phyloP scores from a whole-genome alignment of 2,329 filamentous ascomycete species.

The Sporothrix euskadiensis region DNA sequence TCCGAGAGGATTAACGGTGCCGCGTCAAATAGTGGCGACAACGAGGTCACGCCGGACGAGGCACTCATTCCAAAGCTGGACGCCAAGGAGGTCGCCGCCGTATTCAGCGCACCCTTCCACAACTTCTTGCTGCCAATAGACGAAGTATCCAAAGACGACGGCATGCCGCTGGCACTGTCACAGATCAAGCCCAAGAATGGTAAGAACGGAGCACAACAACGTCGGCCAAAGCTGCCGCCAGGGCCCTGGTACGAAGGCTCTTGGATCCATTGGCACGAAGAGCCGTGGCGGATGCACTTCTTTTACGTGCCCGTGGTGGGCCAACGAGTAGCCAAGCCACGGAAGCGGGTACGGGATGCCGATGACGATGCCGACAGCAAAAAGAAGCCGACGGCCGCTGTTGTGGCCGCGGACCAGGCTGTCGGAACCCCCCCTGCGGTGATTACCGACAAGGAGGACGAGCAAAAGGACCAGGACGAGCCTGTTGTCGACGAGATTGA shows the following conservation, averaged over 20 bases:
- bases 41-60: constrained; percentile 58
- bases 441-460: constrained; percentile 32
- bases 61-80: constrained; percentile 78
- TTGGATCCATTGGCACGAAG: constrained; percentile 78
- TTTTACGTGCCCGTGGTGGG: constrained; percentile 82
- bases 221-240: constrained; percentile 41
- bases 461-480: constrained; percentile 29
- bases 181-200: constrained; percentile 2
- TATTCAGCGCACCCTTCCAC: constrained; percentile 86
- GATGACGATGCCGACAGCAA: neutral
- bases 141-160: constrained; percentile 46
- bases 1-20: neutral
- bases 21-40: constrained; percentile 27
- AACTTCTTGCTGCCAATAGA: constrained; percentile 71
- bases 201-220: constrained; percentile 13
- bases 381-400: neutral
- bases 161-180: constrained; percentile 23
- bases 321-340: constrained; percentile 66
- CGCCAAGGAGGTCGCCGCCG: constrained; percentile 86
- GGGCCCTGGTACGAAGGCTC: constrained; percentile 80
- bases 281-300: constrained; percentile 83
- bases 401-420: neutral
- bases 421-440: neutral
- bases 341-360: constrained; percentile 32
- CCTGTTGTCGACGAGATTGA: constrained; percentile 35